Percentiles rank a stretch among this genome's conserved stretches.
Evolutionary conservation across 2,329 filamentous ascomycete species (phyloP).

Genomic region (Cladosporium sphaerospermum): DNA sequence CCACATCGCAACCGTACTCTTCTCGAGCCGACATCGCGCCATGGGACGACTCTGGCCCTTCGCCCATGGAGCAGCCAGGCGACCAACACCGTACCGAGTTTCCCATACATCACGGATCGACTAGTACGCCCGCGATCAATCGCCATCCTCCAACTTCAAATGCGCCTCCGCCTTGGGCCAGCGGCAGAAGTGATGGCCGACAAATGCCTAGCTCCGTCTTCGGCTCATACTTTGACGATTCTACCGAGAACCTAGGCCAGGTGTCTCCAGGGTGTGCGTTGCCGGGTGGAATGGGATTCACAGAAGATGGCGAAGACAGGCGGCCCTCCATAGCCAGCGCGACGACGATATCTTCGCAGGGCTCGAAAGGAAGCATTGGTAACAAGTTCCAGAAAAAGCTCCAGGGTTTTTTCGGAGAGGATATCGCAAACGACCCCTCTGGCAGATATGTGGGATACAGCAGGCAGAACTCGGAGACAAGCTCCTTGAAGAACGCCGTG

Average conservation of each 20-base stretch:
- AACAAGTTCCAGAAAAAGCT: constrained; percentile 73
- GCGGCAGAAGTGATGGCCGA: constrained; percentile 24
- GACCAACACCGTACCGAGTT: constrained; percentile 41
- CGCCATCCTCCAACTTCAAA: constrained; percentile 48
- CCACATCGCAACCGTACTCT: constrained; percentile 36
- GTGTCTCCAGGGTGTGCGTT: constrained; percentile 65
- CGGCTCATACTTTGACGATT: constrained; percentile 66
- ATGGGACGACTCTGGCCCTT: constrained; percentile 41
- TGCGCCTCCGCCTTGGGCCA: constrained; percentile 44
- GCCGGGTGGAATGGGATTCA: constrained; percentile 42
- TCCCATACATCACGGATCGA: constrained; percentile 44
- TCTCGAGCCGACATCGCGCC: constrained; percentile 43
- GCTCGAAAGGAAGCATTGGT: constrained; percentile 67
- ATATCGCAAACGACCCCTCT: constrained; percentile 54
- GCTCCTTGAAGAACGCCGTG: constrained; percentile 30
- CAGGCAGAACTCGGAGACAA: constrained; percentile 60
- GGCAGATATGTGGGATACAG: constrained; percentile 12
- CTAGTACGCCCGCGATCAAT: constrained; percentile 24
- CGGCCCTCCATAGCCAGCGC: constrained; percentile 84
- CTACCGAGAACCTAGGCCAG: constrained; percentile 63
- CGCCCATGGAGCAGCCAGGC: constrained; percentile 14
- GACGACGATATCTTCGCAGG: constrained; percentile 77
- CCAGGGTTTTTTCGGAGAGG: constrained; percentile 88
- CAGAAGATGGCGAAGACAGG: constrained; percentile 63
- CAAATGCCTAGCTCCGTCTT: constrained; percentile 41